Evolutionary conservation across 352 stramenopile species (phyloP).

Genomic region (Phytophthora pini): DNA sequence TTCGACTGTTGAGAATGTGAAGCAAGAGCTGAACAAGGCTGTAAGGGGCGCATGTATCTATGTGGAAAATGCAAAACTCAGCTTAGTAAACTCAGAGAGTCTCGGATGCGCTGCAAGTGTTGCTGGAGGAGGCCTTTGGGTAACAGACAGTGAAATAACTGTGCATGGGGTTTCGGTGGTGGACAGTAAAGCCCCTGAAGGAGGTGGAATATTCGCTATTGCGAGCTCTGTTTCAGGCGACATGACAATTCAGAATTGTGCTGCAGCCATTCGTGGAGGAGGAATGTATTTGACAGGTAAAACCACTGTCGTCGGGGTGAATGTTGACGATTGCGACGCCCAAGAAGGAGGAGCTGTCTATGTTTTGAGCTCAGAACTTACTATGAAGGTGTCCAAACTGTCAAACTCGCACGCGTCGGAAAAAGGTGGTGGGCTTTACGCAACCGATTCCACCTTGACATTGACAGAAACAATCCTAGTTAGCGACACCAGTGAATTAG

Average conservation of each 20-base stretch:
- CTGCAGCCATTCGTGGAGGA: conserved; percentile 15
- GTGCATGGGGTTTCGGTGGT: conserved; percentile 4
- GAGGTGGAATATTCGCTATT: conserved; percentile 26
- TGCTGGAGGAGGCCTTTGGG: conserved; percentile 39
- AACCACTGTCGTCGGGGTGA: conserved; percentile 8
- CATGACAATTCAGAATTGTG: conserved; percentile 24
- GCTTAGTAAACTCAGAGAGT: conserved; percentile 3
- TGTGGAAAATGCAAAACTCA: conserved; percentile 17
- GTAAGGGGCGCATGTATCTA: conserved; percentile 23
- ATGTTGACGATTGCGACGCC: conserved; percentile 11
- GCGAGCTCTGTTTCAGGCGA: conserved; percentile 24
- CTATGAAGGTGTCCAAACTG: conserved; percentile 9
- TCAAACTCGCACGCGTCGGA: conserved; percentile 15
- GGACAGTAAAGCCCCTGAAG: conserved; percentile 6
- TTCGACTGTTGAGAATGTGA: conserved; percentile 16
- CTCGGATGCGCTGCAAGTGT: conserved; percentile 10
- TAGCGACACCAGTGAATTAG: conserved; percentile 1
- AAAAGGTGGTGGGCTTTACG: conserved; percentile 44
- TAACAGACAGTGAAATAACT: conserved; percentile 21
- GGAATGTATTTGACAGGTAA: conserved; percentile 29
- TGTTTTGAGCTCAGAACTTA: conserved; percentile 10
- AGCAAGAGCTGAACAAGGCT: conserved; percentile 17
- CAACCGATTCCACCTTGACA: conserved; percentile 12
- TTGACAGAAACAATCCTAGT: conserved; percentile 14
- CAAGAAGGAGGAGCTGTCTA: conserved; percentile 46